These are phyloP conservation scores for Pseudocercospora cruenta DNA, from an alignment of 2,329 filamentous ascomycete genomes.

Conservation along the genomic window DNA sequence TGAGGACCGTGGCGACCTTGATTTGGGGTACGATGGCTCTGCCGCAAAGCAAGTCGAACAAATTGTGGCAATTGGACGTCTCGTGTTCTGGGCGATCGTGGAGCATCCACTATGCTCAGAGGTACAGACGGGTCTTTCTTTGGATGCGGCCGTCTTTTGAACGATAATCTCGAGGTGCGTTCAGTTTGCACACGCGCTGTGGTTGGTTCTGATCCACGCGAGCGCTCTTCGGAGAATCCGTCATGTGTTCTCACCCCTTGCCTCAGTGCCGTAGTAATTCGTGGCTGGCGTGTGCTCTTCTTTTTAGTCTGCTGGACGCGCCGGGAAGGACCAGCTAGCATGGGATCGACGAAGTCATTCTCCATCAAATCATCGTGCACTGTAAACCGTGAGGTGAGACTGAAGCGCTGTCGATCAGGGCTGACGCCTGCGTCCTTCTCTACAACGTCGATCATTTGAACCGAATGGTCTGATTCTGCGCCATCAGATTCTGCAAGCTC, in stretches of 20 bases:
- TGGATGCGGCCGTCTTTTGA: neutral
- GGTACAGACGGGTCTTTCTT: constrained; percentile 25
- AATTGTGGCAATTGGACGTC: constrained; percentile 51
- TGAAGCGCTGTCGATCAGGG: constrained; percentile 10
- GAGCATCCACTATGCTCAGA: constrained; percentile 57
- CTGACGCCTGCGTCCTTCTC: constrained; percentile 21
- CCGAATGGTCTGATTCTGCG: constrained; percentile 22
- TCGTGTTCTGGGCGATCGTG: constrained; percentile 39
- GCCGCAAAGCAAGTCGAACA: constrained; percentile 58
- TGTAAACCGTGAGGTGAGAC: constrained; percentile 13
- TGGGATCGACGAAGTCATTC: constrained; percentile 49
- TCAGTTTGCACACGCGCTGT: constrained; percentile 1
- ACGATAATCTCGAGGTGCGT: neutral
- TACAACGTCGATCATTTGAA: neutral
- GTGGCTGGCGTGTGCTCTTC: constrained; percentile 41
- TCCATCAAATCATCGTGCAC: constrained; percentile 47
- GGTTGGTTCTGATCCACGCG: constrained; percentile 7
- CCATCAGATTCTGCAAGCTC: constrained; percentile 34
- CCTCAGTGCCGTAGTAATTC: constrained; percentile 42
- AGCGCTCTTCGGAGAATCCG: constrained; percentile 31
- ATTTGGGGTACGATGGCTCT: constrained; percentile 52
- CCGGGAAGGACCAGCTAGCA: constrained; percentile 37
- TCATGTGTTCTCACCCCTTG: constrained; percentile 1
- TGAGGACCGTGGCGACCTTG: constrained; percentile 56
- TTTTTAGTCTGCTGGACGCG: constrained; percentile 21